Conservation (phyloP, 2,329 filamentous ascomycete species). For the Cladosporium sp. region DNA sequence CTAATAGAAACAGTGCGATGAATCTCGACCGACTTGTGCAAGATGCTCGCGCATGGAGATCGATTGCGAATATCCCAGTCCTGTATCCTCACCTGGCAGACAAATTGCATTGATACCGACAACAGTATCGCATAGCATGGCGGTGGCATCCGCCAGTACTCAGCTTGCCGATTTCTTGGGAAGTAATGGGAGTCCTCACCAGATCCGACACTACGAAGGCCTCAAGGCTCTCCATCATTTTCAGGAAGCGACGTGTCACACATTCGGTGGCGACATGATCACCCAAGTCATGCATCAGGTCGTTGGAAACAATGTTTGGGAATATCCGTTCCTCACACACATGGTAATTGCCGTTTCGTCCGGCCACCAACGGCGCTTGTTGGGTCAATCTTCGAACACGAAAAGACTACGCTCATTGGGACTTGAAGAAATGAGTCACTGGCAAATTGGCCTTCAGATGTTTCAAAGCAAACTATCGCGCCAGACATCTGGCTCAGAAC, state of each 20-base stretch:
- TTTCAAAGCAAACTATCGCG: constrained; percentile 15
- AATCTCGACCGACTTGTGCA: constrained; percentile 13
- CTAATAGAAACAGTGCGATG: constrained; percentile 13
- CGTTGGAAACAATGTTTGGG: constrained; percentile 17
- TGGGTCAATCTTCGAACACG: background rate
- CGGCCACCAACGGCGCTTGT: constrained; percentile 13
- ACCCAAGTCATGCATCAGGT: constrained; percentile 16
- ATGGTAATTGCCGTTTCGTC: constrained; percentile 20
- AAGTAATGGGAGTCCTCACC: background rate
- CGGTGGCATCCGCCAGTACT: constrained; percentile 12
- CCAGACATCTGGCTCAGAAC: background rate
- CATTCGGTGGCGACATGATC: constrained; percentile 14
- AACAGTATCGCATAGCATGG: constrained; percentile 13
- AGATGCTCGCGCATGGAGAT: constrained; percentile 13
- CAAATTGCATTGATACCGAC: background rate
- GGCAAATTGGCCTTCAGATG: constrained; percentile 19
- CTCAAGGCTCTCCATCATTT: constrained; percentile 19
- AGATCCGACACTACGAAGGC: background rate
- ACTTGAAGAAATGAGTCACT: constrained; percentile 16
- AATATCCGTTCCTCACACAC: constrained; percentile 21
- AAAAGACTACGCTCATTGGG: background rate
- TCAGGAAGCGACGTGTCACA: constrained; percentile 16
- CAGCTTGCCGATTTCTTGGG: constrained; percentile 13
- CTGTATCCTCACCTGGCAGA: background rate
- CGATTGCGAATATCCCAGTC: constrained; percentile 14